A percentile compares a stretch with the other conserved stretches of the same genome.
phyloP scores from a whole-genome alignment of 2,329 filamentous ascomycete genomes.

The Parasarocladium wereldwijsianum region DNA sequence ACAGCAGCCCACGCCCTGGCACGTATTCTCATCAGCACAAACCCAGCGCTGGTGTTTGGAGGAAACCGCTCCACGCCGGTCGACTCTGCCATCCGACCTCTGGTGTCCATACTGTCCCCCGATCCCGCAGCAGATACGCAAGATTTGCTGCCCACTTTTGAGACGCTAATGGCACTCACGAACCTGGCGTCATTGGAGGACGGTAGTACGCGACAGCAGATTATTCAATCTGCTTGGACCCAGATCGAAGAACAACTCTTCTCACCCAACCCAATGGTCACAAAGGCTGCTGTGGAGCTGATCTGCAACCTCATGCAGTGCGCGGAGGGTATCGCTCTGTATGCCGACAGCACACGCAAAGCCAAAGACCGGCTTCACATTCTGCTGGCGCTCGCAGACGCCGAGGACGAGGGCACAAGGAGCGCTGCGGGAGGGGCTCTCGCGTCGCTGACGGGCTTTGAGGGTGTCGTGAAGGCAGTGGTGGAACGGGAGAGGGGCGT shows the following conservation, averaged over 20 bases:
- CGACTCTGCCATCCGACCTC: constrained; percentile 67
- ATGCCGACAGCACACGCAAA: constrained; percentile 50
- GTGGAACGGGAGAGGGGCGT: constrained; percentile 58
- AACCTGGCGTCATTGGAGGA: constrained; percentile 77
- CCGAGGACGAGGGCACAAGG: constrained; percentile 65
- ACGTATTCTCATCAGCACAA: constrained; percentile 73
- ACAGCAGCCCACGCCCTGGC: constrained; percentile 68
- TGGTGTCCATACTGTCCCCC: constrained; percentile 58
- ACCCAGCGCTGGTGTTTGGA: constrained; percentile 72
- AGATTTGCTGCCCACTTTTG: constrained; percentile 79
- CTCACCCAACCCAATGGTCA: constrained; percentile 58
- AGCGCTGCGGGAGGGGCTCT: constrained; percentile 78
- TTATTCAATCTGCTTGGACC: constrained; percentile 60
- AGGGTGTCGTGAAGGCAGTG: constrained; percentile 57
- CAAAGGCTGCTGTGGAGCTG: constrained; percentile 74
- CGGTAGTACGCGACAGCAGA: constrained; percentile 46
- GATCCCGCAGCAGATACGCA: constrained; percentile 48
- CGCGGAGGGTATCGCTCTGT: constrained; percentile 51
- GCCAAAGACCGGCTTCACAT: constrained; percentile 67
- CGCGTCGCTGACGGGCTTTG: constrained; percentile 68
- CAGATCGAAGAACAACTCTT: constrained; percentile 75
- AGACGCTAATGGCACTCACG: constrained; percentile 79
- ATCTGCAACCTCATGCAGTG: constrained; percentile 77
- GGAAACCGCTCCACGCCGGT: constrained; percentile 59
- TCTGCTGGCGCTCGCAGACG: constrained; percentile 74